phyloP scores from a whole-genome alignment of 352 stramenopile species.

The Globisporangium perplexum region DNA sequence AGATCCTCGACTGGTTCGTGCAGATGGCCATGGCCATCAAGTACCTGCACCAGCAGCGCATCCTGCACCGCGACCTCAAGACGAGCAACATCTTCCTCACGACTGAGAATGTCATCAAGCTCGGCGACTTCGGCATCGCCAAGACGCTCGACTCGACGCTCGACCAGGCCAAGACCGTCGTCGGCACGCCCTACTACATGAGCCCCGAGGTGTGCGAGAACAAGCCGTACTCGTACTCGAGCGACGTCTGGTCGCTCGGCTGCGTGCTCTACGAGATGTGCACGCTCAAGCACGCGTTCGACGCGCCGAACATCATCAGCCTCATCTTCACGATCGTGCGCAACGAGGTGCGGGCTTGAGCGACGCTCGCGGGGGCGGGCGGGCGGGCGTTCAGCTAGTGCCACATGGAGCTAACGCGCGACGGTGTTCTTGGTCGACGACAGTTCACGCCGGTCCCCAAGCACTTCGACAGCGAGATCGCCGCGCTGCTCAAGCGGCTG shows the following conservation, averaged over 20 bases:
- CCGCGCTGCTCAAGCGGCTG: conserved; percentile 38
- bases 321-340: conserved; percentile 84
- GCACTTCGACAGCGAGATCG: conserved; percentile 59
- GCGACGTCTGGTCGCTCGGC: conserved; percentile 92
- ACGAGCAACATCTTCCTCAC: conserved; percentile 92
- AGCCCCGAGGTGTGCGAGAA: conserved; percentile 91
- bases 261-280: conserved; percentile 90
- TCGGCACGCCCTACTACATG: conserved; percentile 94
- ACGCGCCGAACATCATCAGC: conserved; percentile 77
- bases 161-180: conserved; percentile 85
- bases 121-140: conserved; percentile 93
- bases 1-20: conserved; percentile 88
- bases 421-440: neutral
- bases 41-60: conserved; percentile 89
- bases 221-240: conserved; percentile 90
- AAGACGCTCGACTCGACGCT: conserved; percentile 79
- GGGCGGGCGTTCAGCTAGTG: too few relatives aligned
- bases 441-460: conserved; percentile 46
- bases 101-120: conserved; percentile 81
- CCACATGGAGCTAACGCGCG: neutral
- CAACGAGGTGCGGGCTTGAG: conserved; percentile 47
- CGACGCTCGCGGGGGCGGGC: neutral
- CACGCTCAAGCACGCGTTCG: conserved; percentile 79
- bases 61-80: conserved; percentile 94
- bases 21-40: conserved; percentile 93